phyloP scores from a whole-genome alignment of 768 basidiomycete species.

The Mycena galericulata region DNA sequence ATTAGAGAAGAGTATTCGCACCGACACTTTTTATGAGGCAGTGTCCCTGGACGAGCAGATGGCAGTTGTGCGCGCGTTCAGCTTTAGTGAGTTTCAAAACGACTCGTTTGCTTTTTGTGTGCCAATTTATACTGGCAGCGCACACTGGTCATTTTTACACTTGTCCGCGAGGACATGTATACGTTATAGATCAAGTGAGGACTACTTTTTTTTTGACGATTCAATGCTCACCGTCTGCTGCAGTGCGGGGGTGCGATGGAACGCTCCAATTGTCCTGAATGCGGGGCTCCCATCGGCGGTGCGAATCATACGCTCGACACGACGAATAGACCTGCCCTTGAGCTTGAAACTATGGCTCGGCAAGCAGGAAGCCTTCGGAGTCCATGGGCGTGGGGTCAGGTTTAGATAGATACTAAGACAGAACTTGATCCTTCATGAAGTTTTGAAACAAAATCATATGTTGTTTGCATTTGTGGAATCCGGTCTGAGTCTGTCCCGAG shows the following conservation, averaged over 20 bases:
- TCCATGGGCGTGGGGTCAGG: slow-evolving; percentile 47
- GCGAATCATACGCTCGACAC: slow-evolving; percentile 51
- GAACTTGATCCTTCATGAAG: background rate
- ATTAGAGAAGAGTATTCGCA: slow-evolving; percentile 52
- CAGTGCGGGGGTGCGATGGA: slow-evolving; percentile 73
- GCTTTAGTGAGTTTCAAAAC: slow-evolving; percentile 62
- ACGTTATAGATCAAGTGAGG: slow-evolving; percentile 68
- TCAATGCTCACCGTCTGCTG: background rate
- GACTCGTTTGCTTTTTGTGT: background rate
- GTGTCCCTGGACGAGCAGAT: slow-evolving; percentile 67
- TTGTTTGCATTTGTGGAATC: background rate
- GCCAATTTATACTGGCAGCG: slow-evolving; percentile 37
- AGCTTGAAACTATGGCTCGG: slow-evolving; percentile 60
- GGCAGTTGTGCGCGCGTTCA: slow-evolving; percentile 61
- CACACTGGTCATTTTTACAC: slow-evolving; percentile 61
- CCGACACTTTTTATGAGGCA: slow-evolving; percentile 61
- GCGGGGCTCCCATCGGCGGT: slow-evolving; percentile 66
- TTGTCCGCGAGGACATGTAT: slow-evolving; percentile 72
- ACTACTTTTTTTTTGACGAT: too few species aligned
- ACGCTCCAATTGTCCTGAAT: slow-evolving; percentile 65
- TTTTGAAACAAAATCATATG: slow-evolving; percentile 8
- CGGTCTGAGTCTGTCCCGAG: background rate
- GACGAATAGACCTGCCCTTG: slow-evolving; percentile 57
- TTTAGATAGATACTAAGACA: background rate
- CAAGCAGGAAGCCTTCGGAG: slow-evolving; percentile 41